These are phyloP conservation scores for Sporisorium graminicola DNA, from an alignment of 1,284 basidiomycete genomes.

Conservation along the genomic window DNA sequence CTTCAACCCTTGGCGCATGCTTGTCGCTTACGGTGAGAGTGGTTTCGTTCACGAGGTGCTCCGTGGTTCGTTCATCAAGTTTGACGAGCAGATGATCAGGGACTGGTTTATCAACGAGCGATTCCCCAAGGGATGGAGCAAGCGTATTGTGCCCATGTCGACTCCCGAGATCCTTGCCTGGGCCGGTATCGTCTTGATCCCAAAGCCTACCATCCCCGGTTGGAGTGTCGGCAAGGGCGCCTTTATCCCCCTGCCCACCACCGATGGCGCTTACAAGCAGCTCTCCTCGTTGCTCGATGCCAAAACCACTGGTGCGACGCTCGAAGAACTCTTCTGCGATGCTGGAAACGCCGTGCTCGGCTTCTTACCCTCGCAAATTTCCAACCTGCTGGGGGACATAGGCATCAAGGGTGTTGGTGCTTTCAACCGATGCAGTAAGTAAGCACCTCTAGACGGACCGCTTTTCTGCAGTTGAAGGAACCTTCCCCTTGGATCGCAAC, in stretches of 20 bases:
- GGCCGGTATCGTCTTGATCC: slow-evolving; percentile 23
- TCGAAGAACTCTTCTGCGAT: slow-evolving; percentile 18
- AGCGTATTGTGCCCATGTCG: slow-evolving; percentile 29
- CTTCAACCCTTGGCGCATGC: slow-evolving; percentile 46
- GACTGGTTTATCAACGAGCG: slow-evolving; percentile 38
- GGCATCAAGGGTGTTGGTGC: slow-evolving; percentile 21
- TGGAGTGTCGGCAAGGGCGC: slow-evolving; percentile 36
- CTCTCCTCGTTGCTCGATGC: slow-evolving; percentile 27
- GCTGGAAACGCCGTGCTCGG: slow-evolving; percentile 29
- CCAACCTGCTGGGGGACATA: slow-evolving; percentile 23
- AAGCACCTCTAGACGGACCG: no score
- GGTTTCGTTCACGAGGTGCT: slow-evolving; percentile 40
- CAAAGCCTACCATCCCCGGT: slow-evolving; percentile 35
- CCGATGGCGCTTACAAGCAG: slow-evolving; percentile 25
- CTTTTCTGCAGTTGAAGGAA: no score
- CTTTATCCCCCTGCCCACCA: slow-evolving; percentile 31
- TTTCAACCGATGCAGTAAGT: no score
- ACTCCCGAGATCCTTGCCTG: slow-evolving; percentile 39
- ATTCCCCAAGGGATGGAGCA: slow-evolving; percentile 37
- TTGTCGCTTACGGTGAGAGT: slow-evolving; percentile 41
- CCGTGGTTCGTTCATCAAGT: slow-evolving; percentile 33
- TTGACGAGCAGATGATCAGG: slow-evolving; percentile 38
- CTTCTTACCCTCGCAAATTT: slow-evolving; percentile 31
- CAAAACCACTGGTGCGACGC: slow-evolving; percentile 23
- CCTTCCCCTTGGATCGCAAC: no score